phyloP scores from a whole-genome alignment of 2,329 filamentous ascomycete genomes.

The Clonostachys sp. region DNA sequence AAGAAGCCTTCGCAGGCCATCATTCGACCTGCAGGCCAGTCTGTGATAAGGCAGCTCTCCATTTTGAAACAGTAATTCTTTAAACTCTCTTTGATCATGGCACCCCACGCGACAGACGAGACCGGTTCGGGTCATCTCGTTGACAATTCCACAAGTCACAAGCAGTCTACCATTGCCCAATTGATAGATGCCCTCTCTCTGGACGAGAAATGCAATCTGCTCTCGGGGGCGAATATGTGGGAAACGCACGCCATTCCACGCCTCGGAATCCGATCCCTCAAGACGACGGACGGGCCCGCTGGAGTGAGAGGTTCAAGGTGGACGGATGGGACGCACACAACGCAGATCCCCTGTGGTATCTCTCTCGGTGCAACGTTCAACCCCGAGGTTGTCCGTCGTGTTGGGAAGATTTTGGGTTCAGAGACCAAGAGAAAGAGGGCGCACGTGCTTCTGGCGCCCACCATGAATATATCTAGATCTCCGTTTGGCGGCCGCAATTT shows the following conservation, averaged over 20 bases:
- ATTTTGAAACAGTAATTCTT: too few relatives aligned
- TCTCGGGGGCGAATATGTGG: slow-evolving; percentile 1
- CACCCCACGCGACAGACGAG: too few relatives aligned
- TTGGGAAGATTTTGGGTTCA: slow-evolving; percentile 54
- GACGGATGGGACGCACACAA: slow-evolving; percentile 10
- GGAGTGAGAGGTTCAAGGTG: slow-evolving; percentile 16
- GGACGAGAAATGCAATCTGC: slow-evolving; percentile 2
- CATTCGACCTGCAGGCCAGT: too few relatives aligned
- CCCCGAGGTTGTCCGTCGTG: slow-evolving; percentile 43
- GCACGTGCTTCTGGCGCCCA: slow-evolving; percentile 65
- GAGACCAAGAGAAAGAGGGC: slow-evolving; percentile 53
- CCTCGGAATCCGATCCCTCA: neutral
- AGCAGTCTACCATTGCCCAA: slow-evolving; percentile 92
- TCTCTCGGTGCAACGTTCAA: slow-evolving; percentile 58
- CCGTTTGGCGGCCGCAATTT: slow-evolving; percentile 83
- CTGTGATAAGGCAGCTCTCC: too few relatives aligned
- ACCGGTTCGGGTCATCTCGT: too few relatives aligned
- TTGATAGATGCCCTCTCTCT: slow-evolving; percentile 80
- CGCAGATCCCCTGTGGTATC: slow-evolving; percentile 15
- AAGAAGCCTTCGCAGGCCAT: too few relatives aligned
- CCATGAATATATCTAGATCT: slow-evolving; percentile 76
- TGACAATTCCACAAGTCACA: slow-evolving; percentile 51
- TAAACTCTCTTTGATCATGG: too few relatives aligned
- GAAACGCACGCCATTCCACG: slow-evolving; percentile 1
- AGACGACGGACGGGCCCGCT: slow-evolving; percentile 15